Percentiles rank a stretch among this genome's conserved stretches.
Evolutionary conservation across 2,329 filamentous ascomycete genomes (phyloP).

Genomic region (Colletotrichum aenigma): DNA sequence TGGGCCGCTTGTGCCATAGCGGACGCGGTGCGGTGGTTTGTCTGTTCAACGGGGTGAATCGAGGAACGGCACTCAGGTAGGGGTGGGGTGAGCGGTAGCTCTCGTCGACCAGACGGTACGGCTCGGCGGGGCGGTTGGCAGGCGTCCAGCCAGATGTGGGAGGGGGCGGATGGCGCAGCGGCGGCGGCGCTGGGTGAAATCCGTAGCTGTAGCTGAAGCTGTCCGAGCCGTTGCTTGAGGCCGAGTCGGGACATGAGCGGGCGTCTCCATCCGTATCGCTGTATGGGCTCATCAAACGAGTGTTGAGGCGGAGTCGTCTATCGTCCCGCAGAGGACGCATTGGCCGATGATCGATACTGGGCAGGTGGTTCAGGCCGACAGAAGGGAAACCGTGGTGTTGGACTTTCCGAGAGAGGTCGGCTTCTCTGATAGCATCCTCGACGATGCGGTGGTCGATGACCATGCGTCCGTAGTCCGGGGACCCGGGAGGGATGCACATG

Average conservation of each 20-base stretch:
- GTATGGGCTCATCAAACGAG: slow-evolving; percentile 37
- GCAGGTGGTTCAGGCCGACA: background rate
- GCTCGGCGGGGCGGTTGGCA: slow-evolving; percentile 25
- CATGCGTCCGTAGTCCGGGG: slow-evolving; percentile 70
- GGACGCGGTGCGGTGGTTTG: background rate
- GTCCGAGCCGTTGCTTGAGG: slow-evolving; percentile 18
- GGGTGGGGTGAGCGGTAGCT: slow-evolving; percentile 35
- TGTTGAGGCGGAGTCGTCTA: slow-evolving; percentile 27
- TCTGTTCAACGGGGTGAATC: slow-evolving; percentile 28
- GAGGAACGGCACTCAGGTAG: slow-evolving; percentile 49
- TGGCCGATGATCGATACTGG: background rate
- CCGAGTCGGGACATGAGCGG: slow-evolving; percentile 26
- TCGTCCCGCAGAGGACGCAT: slow-evolving; percentile 23
- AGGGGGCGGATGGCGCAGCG: background rate
- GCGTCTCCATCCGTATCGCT: slow-evolving; percentile 44
- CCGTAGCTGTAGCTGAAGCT: slow-evolving; percentile 4
- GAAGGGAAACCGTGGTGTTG: slow-evolving; percentile 28
- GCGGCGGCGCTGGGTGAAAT: background rate
- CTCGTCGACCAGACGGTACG: slow-evolving; percentile 17
- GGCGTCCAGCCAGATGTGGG: slow-evolving; percentile 29
- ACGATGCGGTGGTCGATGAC: slow-evolving; percentile 65
- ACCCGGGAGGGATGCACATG: slow-evolving; percentile 69
- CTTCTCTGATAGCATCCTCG: slow-evolving; percentile 53
- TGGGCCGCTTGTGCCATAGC: slow-evolving; percentile 28
- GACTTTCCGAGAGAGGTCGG: slow-evolving; percentile 44